Evolutionary conservation across 2,329 filamentous ascomycete species (phyloP), one percentile per base, ranked within the genome.

Genomic region (Alternaria gaisen): DNA sequence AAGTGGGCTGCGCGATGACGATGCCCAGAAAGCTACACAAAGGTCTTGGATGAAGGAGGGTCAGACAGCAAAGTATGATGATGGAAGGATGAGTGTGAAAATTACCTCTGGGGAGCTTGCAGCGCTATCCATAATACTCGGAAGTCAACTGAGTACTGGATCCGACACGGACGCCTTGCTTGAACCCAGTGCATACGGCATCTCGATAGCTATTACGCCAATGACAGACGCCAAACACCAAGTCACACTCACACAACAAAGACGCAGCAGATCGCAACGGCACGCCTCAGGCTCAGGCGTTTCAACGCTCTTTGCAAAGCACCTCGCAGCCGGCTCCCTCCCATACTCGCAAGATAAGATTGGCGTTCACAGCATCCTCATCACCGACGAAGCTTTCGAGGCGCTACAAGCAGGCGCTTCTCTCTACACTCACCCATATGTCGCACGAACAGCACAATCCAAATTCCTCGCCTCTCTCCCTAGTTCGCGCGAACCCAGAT

Each of bases 271-370:
- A 26, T 58, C 68, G 2, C 72, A 76, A 34, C 61, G 66, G 20
- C 68, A 70, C 2, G 57, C 70, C 1, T 63, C 54, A 32, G 70
- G 71, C 26, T 72, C 72, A 1, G 61, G 70, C 8, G 69, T 70
- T 46, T 77, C 73, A n/a, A 62, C 67, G 5, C 64, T 77, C 8
- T 72, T 67, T 53, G 73, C 75, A 42, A 78, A 77, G 55, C 75
- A 78, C 44, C 53, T 77, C 9, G 72, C 73, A 10, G 68, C 65
- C 10, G 73, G 75, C 41, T 73, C 71, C 8, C 52, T 78, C 1
- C 75, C 75, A 2, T 75, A 67, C 46, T 63, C 64, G 3, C 65
- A 67, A 24, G 65, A 75, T 28, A 51, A 59, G 3, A 66, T 63
- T 2, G 53, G 51, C 18, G 48, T 69, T 3, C 64, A 68, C 56